Evolutionary conservation across 2,329 filamentous ascomycete genomes (phyloP).

Genomic region (Penicillium janthinellum): DNA sequence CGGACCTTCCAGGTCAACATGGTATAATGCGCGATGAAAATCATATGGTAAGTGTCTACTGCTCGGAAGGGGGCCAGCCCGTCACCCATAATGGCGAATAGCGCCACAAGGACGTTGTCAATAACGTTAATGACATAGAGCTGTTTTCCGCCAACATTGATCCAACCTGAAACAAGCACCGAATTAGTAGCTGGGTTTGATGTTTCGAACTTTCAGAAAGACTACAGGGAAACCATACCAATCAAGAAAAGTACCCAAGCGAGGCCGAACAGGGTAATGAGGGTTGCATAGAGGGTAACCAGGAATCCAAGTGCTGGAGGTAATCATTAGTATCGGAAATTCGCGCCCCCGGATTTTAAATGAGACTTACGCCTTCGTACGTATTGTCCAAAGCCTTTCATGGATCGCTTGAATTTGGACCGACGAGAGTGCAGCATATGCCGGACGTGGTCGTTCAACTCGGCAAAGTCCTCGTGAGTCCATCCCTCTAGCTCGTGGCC

Average conservation of each 20-base stretch:
- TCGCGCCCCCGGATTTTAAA: neutral
- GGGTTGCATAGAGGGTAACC: conserved; percentile 77
- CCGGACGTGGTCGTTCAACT: conserved; percentile 81
- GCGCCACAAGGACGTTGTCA: conserved; percentile 69
- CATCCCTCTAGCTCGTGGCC: conserved; percentile 72
- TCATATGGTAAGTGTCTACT: conserved; percentile 86
- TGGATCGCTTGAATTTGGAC: conserved; percentile 74
- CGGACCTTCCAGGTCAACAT: conserved; percentile 66
- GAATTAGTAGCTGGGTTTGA: neutral
- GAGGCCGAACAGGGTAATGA: conserved; percentile 82
- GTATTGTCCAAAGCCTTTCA: conserved; percentile 82
- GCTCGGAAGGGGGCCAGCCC: conserved; percentile 73
- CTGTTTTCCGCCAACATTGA: conserved; percentile 74
- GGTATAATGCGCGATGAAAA: conserved; percentile 74
- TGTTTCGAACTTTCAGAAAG: too few relatives aligned
- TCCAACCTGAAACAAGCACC: conserved; percentile 60
- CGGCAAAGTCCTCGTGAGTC: conserved; percentile 71
- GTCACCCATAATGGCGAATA: conserved; percentile 71
- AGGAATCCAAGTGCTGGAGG: conserved; percentile 71
- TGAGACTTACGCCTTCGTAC: conserved; percentile 62
- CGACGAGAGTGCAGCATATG: conserved; percentile 84
- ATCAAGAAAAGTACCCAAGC: conserved; percentile 92
- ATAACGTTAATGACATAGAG: conserved; percentile 70
- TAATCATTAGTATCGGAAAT: neutral
- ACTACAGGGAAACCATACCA: conserved; percentile 46